These are phyloP conservation scores for Hericium erinaceus DNA, from an alignment of 768 basidiomycete genomes.

Conservation along the genomic window DNA sequence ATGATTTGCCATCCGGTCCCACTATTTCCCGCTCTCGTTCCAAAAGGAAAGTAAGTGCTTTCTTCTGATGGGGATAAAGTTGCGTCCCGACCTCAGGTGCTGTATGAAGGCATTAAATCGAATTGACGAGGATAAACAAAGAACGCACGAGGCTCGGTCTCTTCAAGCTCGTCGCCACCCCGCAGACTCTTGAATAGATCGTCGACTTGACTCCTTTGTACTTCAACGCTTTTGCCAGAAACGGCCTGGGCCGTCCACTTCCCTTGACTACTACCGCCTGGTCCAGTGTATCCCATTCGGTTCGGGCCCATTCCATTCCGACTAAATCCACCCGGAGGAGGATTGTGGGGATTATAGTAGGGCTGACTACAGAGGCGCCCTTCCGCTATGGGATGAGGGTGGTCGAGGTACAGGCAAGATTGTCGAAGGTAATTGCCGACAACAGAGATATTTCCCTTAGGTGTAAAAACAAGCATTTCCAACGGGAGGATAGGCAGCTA, in stretches of 20 bases:
- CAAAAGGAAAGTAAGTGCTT: slow-evolving; percentile 90
- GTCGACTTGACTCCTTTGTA: slow-evolving; percentile 89
- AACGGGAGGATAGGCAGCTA: slow-evolving; percentile 79
- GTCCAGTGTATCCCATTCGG: slow-evolving; percentile 31
- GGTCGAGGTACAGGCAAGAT: slow-evolving; percentile 63
- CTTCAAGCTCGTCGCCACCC: slow-evolving; percentile 76
- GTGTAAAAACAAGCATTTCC: slow-evolving; percentile 85
- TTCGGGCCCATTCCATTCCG: slow-evolving; percentile 30
- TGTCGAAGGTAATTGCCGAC: slow-evolving; percentile 71
- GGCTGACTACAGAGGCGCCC: slow-evolving; percentile 42
- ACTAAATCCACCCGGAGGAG: slow-evolving; percentile 58
- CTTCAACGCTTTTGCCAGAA: slow-evolving; percentile 73
- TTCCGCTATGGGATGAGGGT: slow-evolving; percentile 43
- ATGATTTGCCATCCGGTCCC: slow-evolving; percentile 48
- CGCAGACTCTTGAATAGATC: slow-evolving; percentile 86
- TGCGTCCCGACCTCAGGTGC: slow-evolving; percentile 69
- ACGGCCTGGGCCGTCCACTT: slow-evolving; percentile 52
- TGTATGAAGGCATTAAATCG: slow-evolving; percentile 21
- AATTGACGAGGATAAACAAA: slow-evolving; percentile 8
- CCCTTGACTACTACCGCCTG: slow-evolving; percentile 25
- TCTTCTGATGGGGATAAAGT: slow-evolving; percentile 97
- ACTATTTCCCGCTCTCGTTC: slow-evolving; percentile 70
- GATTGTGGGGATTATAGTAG: slow-evolving; percentile 88
- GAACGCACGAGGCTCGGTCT: slow-evolving; percentile 79
- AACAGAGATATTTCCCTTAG: slow-evolving; percentile 83